These are phyloP conservation scores for Hypoxylon fuscum DNA, from an alignment of 495 filamentous ascomycete species.

Conservation along the genomic window DNA sequence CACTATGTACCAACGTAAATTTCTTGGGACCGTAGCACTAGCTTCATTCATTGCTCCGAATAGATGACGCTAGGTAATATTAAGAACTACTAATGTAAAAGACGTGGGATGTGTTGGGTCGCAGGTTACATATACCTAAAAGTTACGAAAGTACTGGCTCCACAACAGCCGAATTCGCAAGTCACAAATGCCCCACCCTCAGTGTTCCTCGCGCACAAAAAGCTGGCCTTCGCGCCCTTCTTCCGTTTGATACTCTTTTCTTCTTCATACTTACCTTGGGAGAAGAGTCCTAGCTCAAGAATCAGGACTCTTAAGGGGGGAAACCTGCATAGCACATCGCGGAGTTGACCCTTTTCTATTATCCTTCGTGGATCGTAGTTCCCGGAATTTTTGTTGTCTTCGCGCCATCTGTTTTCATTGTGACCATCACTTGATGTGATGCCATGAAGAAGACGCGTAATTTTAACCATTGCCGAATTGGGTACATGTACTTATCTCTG, in stretches of 20 bases:
- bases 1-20: too few relatives aligned
- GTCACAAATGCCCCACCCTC: constrained; percentile 10
- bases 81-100: too few relatives aligned
- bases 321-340: constrained; percentile 82
- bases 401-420: constrained; percentile 50
- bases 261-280: constrained; percentile 82
- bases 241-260: constrained; percentile 43
- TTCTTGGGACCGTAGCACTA: too few relatives aligned
- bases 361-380: constrained; percentile 73
- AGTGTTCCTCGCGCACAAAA: constrained; percentile 37
- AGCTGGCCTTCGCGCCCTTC: constrained; percentile 13
- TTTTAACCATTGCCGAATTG: too few relatives aligned
- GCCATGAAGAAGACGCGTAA: constrained; percentile 42
- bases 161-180: constrained; percentile 33
- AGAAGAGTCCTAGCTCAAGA: constrained; percentile 69
- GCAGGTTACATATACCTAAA: too few relatives aligned
- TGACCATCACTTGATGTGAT: constrained; percentile 29
- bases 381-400: constrained; percentile 75
- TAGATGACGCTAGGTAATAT: too few relatives aligned
- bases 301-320: constrained; percentile 65
- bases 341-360: constrained; percentile 71
- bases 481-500: too few relatives aligned
- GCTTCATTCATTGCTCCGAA: too few relatives aligned
- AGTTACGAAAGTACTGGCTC: constrained; percentile 21
- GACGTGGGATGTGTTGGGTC: too few relatives aligned